Evolutionary conservation across 768 basidiomycete genomes (phyloP).

Genomic region (Harrya chromipes): DNA sequence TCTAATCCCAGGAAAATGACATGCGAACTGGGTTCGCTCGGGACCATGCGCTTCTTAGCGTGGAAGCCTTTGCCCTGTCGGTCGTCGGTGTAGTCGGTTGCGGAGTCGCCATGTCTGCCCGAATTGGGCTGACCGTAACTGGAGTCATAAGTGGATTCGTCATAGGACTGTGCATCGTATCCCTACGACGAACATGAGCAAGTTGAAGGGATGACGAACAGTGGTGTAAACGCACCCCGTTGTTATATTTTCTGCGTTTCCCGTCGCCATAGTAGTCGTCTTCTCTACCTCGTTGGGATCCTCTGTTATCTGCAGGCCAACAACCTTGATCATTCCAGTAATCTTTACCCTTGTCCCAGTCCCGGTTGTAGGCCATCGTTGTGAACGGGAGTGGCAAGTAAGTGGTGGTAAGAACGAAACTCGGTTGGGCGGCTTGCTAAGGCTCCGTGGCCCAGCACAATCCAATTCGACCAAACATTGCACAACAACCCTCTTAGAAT

Average conservation of each 20-base stretch:
- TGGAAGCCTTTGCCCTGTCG: constrained; percentile 40
- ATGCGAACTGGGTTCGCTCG: constrained; percentile 86
- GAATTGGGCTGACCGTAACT: constrained; percentile 30
- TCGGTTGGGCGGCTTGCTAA: neutral
- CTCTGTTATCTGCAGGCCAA: constrained; percentile 38
- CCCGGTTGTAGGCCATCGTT: constrained; percentile 72
- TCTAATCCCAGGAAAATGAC: constrained; percentile 95
- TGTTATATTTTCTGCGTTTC: constrained; percentile 78
- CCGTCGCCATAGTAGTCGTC: constrained; percentile 68
- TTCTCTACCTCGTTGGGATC: constrained; percentile 54
- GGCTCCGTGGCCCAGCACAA: neutral
- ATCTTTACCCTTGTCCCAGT: constrained; percentile 84
- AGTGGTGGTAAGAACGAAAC: constrained; percentile 23
- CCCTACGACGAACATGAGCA: constrained; percentile 36
- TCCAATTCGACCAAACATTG: constrained; percentile 24
- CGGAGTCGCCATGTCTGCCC: constrained; percentile 28
- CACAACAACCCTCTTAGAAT: constrained; percentile 27
- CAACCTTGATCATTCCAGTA: constrained; percentile 45
- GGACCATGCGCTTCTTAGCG: constrained; percentile 72
- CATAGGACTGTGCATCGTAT: constrained; percentile 50
- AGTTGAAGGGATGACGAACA: neutral
- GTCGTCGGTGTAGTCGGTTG: constrained; percentile 53
- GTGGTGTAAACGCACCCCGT: constrained; percentile 51
- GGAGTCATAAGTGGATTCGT: constrained; percentile 42
- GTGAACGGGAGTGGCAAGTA: constrained; percentile 9